These are phyloP conservation scores for Tylopilus rubrobrunneus DNA, from an alignment of 768 basidiomycete species.

Conservation along the genomic window DNA sequence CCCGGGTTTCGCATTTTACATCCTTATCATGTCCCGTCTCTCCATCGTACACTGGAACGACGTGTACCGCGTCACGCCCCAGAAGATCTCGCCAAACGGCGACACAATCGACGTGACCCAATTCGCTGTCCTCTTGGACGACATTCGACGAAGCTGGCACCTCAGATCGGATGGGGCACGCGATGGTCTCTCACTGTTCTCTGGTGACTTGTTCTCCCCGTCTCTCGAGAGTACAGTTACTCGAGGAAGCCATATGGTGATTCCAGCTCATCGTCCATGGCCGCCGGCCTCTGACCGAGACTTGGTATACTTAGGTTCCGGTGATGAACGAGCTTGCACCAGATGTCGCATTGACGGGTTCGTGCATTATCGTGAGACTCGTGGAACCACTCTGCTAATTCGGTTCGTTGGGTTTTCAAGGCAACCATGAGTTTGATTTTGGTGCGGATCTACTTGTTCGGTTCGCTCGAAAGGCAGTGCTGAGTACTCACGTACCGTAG, in stretches of 20 bases:
- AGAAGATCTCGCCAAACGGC: conserved; percentile 52
- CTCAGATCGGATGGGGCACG: conserved; percentile 43
- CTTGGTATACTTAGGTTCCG: conserved; percentile 53
- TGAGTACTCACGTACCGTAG: conserved; percentile 27
- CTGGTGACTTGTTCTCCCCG: conserved; percentile 86
- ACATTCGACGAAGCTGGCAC: conserved; percentile 57
- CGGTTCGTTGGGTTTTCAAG: conserved; percentile 32
- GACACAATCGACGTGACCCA: conserved; percentile 85
- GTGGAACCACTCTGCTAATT: conserved; percentile 4
- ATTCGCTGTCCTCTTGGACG: conserved; percentile 67
- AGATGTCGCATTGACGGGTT: conserved; percentile 78
- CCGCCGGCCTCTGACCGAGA: background rate
- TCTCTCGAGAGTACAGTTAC: conserved; percentile 86
- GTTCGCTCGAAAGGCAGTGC: background rate
- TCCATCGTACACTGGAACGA: conserved; percentile 77
- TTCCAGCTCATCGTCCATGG: conserved; percentile 7
- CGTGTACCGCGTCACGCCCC: conserved; percentile 76
- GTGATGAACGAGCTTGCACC: conserved; percentile 76
- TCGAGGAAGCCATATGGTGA: conserved; percentile 86
- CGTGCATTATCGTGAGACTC: conserved; percentile 22
- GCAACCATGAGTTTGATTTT: conserved; percentile 93
- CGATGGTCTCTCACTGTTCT: conserved; percentile 81
- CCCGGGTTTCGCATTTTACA: background rate
- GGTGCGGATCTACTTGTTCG: conserved; percentile 38
- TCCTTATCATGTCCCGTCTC: conserved; percentile 33